These are phyloP conservation scores for Diaporthe eres DNA, from an alignment of 2,329 filamentous ascomycete species.

Conservation along the genomic window DNA sequence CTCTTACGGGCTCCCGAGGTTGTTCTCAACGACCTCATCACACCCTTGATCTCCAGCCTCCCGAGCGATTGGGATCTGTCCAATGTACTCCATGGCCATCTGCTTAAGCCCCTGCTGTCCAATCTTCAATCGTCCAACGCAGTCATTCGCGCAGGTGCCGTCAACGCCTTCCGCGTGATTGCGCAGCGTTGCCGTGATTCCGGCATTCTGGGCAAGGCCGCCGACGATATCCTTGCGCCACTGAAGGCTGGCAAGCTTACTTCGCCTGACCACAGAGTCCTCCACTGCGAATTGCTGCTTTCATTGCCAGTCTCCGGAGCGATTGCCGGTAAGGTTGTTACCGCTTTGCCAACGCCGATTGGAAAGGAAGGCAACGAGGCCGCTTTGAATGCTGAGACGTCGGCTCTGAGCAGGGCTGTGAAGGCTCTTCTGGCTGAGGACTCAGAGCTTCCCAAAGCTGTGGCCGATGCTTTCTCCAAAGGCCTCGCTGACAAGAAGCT, in stretches of 20 bases:
- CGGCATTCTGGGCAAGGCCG: slow-evolving; percentile 73
- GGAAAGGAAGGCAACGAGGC: slow-evolving; percentile 91
- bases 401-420: slow-evolving; percentile 77
- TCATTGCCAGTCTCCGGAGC: slow-evolving; percentile 71
- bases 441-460: slow-evolving; percentile 73
- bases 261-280: slow-evolving; percentile 84
- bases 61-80: slow-evolving; percentile 83
- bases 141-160: slow-evolving; percentile 80
- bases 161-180: slow-evolving; percentile 81
- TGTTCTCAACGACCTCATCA: slow-evolving; percentile 83
- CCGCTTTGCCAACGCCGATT: slow-evolving; percentile 76
- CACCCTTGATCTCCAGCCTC: slow-evolving; percentile 79
- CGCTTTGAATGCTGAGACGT: slow-evolving; percentile 82
- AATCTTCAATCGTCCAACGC: slow-evolving; percentile 93
- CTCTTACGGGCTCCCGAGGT: slow-evolving; percentile 92
- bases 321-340: slow-evolving; percentile 76
- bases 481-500: slow-evolving; percentile 89
- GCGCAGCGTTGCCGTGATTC: slow-evolving; percentile 72
- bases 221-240: slow-evolving; percentile 83
- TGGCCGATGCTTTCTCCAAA: slow-evolving; percentile 81
- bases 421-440: slow-evolving; percentile 73
- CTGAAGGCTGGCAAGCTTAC: slow-evolving; percentile 88
- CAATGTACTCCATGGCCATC: slow-evolving; percentile 75
- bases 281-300: slow-evolving; percentile 86
- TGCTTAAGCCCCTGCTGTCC: slow-evolving; percentile 89